Percentiles rank a stretch among this genome's conserved stretches.
phyloP scores from a whole-genome alignment of 768 basidiomycete species.

The Cystobasidium tubakii region DNA sequence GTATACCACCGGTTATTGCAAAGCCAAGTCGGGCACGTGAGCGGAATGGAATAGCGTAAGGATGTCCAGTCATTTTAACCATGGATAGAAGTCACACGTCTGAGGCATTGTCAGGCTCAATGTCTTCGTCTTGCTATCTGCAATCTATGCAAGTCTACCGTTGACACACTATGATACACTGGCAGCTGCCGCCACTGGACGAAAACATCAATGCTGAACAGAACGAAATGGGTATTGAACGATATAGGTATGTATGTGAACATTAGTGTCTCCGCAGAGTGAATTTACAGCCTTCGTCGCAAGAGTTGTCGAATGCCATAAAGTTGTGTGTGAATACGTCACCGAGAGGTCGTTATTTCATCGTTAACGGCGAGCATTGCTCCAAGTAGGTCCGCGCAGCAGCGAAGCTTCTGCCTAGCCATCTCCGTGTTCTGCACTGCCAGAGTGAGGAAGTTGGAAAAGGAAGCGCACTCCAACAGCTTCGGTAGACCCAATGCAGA shows the following conservation, averaged over 20 bases:
- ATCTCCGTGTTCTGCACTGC: not conserved
- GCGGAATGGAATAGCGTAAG: too few relatives aligned
- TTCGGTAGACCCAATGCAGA: constrained; percentile 24
- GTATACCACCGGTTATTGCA: not conserved
- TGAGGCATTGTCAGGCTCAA: too few relatives aligned
- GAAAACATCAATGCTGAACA: too few relatives aligned
- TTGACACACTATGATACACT: not conserved
- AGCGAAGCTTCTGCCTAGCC: constrained; percentile 12
- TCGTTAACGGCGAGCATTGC: not conserved
- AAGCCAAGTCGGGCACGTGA: not conserved
- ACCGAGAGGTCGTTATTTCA: not conserved
- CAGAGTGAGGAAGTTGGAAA: not conserved
- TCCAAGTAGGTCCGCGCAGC: constrained; percentile 21
- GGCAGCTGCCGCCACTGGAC: too few relatives aligned
- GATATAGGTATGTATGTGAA: not conserved
- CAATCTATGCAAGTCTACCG: not conserved
- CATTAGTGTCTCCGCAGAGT: too few relatives aligned
- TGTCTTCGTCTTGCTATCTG: too few relatives aligned
- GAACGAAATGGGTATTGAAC: not conserved
- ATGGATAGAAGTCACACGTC: too few relatives aligned
- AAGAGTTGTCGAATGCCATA: too few relatives aligned
- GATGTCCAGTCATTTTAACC: too few relatives aligned
- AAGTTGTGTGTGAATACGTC: not conserved
- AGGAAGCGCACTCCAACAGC: constrained; percentile 14
- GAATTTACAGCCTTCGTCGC: too few relatives aligned